Conservation (phyloP, 1,284 basidiomycete species). For the Clitocybe nebularis region DNA sequence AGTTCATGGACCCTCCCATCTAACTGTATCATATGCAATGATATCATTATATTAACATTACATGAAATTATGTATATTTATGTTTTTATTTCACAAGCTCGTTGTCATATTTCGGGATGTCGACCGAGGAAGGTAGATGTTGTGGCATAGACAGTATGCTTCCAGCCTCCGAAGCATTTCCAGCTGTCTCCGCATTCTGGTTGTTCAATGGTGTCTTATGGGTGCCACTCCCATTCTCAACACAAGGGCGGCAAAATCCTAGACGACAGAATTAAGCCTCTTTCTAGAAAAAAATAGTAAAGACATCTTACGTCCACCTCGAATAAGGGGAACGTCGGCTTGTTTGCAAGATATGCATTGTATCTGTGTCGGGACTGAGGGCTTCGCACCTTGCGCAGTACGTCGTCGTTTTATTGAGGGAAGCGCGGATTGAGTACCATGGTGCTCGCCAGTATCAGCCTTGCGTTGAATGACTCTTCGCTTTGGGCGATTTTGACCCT, state of each 20-base stretch:
- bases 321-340: constrained; percentile 66
- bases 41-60: not conserved
- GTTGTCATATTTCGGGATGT: no score
- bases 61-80: not conserved
- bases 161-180: not conserved
- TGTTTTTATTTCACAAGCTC: no score
- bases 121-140: not conserved
- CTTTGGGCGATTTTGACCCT: constrained; percentile 20
- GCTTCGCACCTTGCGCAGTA: constrained; percentile 22
- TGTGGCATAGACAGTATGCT: no score
- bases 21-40: no score
- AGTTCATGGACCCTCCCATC: not conserved
- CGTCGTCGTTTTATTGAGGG: constrained; percentile 27
- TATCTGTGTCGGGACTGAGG: constrained; percentile 33
- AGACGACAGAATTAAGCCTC: not conserved
- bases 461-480: constrained; percentile 20
- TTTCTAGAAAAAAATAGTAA: not conserved
- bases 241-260: constrained; percentile 62
- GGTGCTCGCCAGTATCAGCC: constrained; percentile 1
- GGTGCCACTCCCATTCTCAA: constrained; percentile 39
- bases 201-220: constrained; percentile 15
- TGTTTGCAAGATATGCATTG: constrained; percentile 57
- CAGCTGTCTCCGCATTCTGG: not conserved
- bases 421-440: no score
- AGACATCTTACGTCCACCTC: constrained; percentile 67